Evolutionary conservation across 495 filamentous ascomycete species (phyloP), one percentile per base, ranked within the genome.

Genomic region (Neurospora tetraspora): DNA sequence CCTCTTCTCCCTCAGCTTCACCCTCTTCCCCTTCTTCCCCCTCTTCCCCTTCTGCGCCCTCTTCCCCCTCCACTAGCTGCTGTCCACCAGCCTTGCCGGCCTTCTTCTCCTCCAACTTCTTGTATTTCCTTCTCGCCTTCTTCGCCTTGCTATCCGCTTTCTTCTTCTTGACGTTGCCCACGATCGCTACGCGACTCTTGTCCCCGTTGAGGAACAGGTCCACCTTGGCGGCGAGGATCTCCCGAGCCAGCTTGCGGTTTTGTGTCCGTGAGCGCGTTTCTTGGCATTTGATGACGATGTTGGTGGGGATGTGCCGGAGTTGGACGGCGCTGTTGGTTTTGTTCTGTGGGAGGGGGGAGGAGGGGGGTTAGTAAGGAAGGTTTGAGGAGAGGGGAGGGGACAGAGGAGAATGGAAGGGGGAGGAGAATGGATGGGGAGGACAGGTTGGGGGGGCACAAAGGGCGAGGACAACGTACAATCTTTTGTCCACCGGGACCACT

Each of bases 261-360:
- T 98, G 94, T 36, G 86, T 85, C 40, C 93, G 89, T 0, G 92
- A 96, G 23, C 96, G 90, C 5, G 96, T 98, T 7, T 90, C 93
- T 81, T 99, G 96, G 47, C 86, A 94, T 81, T 99, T 99, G 12
- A 98, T 84, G 31, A 98, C 94, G 37, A 97, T 82, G 69, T 94
- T 94, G 10, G 94, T 95, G 16, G 94, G 93, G 27, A 92, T 82
- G 82, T 99, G 96, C 72, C 89, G 94, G 36, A 99, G 86, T 78
- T 99, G 96, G 45, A 98, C 96, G 68, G 96, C 96, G 10, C 93
- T 98, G 75, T 89, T 90, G 31, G 96, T 98, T 91, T 99, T 99
- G 84, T 99, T 99, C 92, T 94, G 71, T 42, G 7, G 12, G 18
- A 2, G 31, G n/a, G 23, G 7, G n/a, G n/a, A 23, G 7, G 69